These are phyloP conservation scores for Puya raimondii DNA, from an alignment of 176 grass and related monocot species.

Conservation along the genomic window DNA sequence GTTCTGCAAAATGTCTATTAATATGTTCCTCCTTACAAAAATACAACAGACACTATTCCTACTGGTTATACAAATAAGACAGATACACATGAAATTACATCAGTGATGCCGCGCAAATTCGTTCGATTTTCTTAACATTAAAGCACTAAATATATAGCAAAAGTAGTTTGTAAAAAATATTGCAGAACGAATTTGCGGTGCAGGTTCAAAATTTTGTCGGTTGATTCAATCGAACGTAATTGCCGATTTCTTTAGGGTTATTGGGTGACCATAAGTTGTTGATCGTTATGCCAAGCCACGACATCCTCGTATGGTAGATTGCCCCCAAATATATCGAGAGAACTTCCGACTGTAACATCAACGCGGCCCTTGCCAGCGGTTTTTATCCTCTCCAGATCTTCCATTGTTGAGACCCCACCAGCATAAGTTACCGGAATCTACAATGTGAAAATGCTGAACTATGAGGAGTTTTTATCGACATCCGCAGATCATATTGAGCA, in stretches of 20 bases:
- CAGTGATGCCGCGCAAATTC: no score
- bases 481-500: not conserved
- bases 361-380: conserved; percentile 54
- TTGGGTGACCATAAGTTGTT: conserved; percentile 34
- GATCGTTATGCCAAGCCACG: conserved; percentile 66
- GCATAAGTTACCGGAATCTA: conserved; percentile 86
- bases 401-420: conserved; percentile 72
- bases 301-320: conserved; percentile 49
- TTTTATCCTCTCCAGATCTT: conserved; percentile 83
- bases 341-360: conserved; percentile 68
- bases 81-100: no score
- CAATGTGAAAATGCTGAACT: conserved; percentile 9
- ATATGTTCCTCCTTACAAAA: no score
- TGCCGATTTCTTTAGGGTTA: not conserved
- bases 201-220: no score
- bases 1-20: no score
- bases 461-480: not conserved
- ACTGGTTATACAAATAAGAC: no score
- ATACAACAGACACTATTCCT: no score
- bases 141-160: no score
- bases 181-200: no score
- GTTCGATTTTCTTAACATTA: no score
- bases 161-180: no score
- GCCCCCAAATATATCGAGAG: conserved; percentile 80
- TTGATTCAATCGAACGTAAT: no score